These are phyloP conservation scores for Coemansia sp. DNA, from an alignment of 192 early-diverging fungal genomes.

Conservation along the genomic window DNA sequence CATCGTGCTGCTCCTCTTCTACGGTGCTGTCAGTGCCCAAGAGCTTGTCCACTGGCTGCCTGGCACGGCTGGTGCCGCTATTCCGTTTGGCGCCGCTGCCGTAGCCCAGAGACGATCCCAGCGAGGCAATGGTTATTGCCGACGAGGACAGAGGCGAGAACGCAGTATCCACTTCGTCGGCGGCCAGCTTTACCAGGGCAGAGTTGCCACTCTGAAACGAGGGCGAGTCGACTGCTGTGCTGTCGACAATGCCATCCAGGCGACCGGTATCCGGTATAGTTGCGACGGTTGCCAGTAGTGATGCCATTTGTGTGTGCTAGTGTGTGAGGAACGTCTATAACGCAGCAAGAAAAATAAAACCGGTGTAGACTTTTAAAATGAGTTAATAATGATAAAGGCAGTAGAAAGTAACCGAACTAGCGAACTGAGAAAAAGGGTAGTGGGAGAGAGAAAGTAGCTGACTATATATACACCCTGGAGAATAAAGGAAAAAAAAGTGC, in stretches of 20 bases:
- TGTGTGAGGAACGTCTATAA: background rate
- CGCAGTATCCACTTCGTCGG: slow-evolving; percentile 28
- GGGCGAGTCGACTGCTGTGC: background rate
- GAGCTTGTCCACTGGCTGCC: background rate
- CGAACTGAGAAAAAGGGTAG: background rate
- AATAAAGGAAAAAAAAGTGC: background rate
- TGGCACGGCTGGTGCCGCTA: background rate
- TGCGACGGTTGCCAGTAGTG: background rate
- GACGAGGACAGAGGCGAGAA: slow-evolving; percentile 52
- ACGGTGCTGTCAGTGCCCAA: background rate
- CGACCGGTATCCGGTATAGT: background rate
- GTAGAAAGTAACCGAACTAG: background rate
- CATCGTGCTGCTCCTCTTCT: background rate
- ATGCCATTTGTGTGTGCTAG: background rate
- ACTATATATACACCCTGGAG: background rate
- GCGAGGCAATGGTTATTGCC: slow-evolving; percentile 43
- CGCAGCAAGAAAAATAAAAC: background rate
- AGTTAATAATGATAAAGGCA: background rate
- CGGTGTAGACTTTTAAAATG: background rate
- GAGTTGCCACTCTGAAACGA: background rate
- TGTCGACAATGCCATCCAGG: background rate
- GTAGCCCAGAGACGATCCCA: slow-evolving; percentile 38
- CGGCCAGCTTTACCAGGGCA: slow-evolving; percentile 9
- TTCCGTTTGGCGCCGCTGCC: slow-evolving; percentile 1
- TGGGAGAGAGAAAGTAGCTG: background rate